Percentiles rank a stretch among this genome's conserved stretches.
phyloP scores from a whole-genome alignment of 1,284 basidiomycete genomes.

The Meripilus lineatus region DNA sequence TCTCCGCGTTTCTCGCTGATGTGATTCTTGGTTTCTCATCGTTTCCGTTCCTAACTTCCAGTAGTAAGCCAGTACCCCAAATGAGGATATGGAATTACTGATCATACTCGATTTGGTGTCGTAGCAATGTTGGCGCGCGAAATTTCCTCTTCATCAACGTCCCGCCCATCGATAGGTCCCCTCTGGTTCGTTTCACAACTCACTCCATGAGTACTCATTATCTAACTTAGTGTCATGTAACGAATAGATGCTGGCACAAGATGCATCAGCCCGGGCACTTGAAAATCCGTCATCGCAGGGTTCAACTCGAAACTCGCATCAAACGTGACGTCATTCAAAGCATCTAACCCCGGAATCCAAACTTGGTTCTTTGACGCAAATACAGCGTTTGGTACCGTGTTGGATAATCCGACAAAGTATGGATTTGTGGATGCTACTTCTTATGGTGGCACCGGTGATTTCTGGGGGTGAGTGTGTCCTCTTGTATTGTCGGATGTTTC shows the following conservation, averaged over 20 bases:
- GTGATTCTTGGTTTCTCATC: too few species aligned
- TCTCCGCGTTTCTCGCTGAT: not conserved
- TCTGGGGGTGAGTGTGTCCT: constrained; percentile 50
- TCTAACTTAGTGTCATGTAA: not conserved
- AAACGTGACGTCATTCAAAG: constrained; percentile 34
- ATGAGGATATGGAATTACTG: not conserved
- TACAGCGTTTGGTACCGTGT: constrained; percentile 44
- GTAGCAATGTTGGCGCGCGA: constrained; percentile 41
- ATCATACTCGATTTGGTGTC: not conserved
- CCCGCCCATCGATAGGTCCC: constrained; percentile 50
- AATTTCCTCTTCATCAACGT: constrained; percentile 61
- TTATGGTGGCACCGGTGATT: constrained; percentile 42
- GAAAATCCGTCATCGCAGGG: constrained; percentile 43
- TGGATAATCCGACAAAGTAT: constrained; percentile 42
- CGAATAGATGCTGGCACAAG: constrained; percentile 46
- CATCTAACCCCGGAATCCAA: constrained; percentile 40
- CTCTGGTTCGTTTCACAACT: constrained; percentile 34
- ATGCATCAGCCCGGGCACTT: constrained; percentile 34
- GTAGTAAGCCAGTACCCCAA: constrained; percentile 19
- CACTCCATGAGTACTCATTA: not conserved
- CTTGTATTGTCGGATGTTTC: not conserved
- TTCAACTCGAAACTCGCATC: constrained; percentile 47
- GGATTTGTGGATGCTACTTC: constrained; percentile 50
- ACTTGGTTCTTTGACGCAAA: constrained; percentile 51
- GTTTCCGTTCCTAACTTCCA: not conserved